These are phyloP conservation scores for Aegilops umbellulata DNA, from an alignment of 176 grass and related monocot species.

Conservation along the genomic window DNA sequence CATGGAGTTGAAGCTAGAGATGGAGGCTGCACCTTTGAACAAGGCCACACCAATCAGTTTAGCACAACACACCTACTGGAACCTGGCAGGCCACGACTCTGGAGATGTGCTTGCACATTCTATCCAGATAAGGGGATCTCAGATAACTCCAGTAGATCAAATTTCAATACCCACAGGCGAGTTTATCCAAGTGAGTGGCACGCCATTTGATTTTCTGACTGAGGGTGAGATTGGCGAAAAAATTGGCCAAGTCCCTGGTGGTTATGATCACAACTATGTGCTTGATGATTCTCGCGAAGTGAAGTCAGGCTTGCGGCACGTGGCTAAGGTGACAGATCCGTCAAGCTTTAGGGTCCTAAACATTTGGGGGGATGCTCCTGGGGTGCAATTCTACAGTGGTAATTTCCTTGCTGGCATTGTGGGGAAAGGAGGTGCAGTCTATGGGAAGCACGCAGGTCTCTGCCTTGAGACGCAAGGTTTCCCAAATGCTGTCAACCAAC, in stretches of 20 bases:
- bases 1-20: slow-evolving; percentile 64
- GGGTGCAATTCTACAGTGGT: slow-evolving; percentile 88
- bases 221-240: slow-evolving; percentile 49
- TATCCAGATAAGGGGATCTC: slow-evolving; percentile 57
- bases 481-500: slow-evolving; percentile 83
- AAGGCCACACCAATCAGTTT: slow-evolving; percentile 75
- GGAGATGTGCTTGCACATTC: slow-evolving; percentile 64
- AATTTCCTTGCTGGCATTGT: slow-evolving; percentile 59
- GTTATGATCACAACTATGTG: slow-evolving; percentile 60
- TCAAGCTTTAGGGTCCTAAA: slow-evolving; percentile 58
- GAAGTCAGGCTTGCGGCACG: slow-evolving; percentile 55
- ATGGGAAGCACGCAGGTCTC: slow-evolving; percentile 62
- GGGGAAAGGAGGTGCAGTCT: slow-evolving; percentile 67
- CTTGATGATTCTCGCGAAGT: slow-evolving; percentile 54
- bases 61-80: slow-evolving; percentile 95
- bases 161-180: slow-evolving; percentile 73
- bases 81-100: slow-evolving; percentile 73
- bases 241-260: slow-evolving; percentile 49
- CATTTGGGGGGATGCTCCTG: slow-evolving; percentile 79
- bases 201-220: slow-evolving; percentile 67
- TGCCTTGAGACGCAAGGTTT: slow-evolving; percentile 96
- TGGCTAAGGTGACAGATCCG: slow-evolving; percentile 61
- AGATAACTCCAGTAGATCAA: slow-evolving; percentile 73
- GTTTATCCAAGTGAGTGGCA: slow-evolving; percentile 56
- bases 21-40: slow-evolving; percentile 68